Conservation (phyloP, 2,329 filamentous ascomycete genomes). For the Mariannaea sp. region DNA sequence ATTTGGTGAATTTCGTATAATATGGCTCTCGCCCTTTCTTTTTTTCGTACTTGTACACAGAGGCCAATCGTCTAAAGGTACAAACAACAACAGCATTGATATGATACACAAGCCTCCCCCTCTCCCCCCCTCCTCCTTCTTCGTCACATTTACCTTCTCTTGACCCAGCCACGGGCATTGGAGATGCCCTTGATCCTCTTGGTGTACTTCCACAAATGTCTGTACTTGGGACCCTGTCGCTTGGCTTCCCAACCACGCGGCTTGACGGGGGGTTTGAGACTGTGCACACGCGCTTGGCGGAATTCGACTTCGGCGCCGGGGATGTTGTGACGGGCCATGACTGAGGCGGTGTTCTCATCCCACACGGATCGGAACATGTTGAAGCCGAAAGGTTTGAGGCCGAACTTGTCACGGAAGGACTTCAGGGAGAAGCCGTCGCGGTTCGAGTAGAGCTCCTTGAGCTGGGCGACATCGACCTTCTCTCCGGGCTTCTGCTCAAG, state of each 20-base stretch:
- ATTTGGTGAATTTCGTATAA: neutral
- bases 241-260: constrained; percentile 69
- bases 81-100: constrained; percentile 37
- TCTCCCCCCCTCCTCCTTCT: constrained; percentile 22
- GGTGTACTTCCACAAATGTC: constrained; percentile 67
- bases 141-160: constrained; percentile 42
- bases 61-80: constrained; percentile 37
- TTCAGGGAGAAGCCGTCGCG: constrained; percentile 77
- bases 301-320: constrained; percentile 83
- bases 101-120: constrained; percentile 26
- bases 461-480: constrained; percentile 59
- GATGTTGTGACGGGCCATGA: constrained; percentile 81
- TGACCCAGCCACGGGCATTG: constrained; percentile 49
- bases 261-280: constrained; percentile 65
- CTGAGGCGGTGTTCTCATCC: constrained; percentile 84
- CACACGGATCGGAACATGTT: constrained; percentile 87
- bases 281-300: constrained; percentile 76
- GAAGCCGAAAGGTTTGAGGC: constrained; percentile 75
- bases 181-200: constrained; percentile 58
- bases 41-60: constrained; percentile 30
- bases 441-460: constrained; percentile 57
- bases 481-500: constrained; percentile 74
- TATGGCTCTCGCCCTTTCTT: constrained; percentile 6
- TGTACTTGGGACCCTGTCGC: constrained; percentile 68
- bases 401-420: constrained; percentile 72